phyloP scores from a whole-genome alignment of 2,329 filamentous ascomycete species.

The Teratosphaeria nubilosa region DNA sequence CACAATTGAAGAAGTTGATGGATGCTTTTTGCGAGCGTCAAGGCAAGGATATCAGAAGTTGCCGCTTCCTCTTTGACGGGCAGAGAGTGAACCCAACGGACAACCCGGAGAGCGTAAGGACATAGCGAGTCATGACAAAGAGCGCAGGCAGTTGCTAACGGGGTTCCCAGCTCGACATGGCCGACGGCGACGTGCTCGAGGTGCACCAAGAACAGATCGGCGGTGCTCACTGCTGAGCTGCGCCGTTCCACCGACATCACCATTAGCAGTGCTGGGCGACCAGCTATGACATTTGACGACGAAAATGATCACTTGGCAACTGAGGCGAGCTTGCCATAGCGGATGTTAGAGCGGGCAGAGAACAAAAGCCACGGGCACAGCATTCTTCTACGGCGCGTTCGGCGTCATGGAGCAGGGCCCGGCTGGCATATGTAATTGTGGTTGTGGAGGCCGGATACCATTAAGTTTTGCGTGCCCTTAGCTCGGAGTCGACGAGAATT shows the following conservation, averaged over 20 bases:
- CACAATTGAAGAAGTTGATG: conserved; percentile 96
- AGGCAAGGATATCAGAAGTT: conserved; percentile 73
- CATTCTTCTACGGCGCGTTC: neutral
- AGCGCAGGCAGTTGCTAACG: conserved; percentile 2
- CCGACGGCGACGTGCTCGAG: conserved; percentile 88
- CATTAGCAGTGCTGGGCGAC: neutral
- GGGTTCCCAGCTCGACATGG: conserved; percentile 73
- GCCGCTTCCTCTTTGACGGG: conserved; percentile 95
- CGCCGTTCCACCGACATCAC: neutral
- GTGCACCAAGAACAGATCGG: conserved; percentile 98
- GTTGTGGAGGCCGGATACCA: neutral
- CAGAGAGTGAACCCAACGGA: conserved; percentile 80
- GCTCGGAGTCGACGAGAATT: neutral
- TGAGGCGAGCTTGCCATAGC: neutral
- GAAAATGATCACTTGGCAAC: neutral
- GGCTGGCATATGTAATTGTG: neutral
- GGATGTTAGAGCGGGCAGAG: neutral
- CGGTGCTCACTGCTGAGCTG: conserved; percentile 19
- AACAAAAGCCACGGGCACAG: neutral
- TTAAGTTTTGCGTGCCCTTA: neutral
- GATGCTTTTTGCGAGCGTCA: conserved; percentile 94
- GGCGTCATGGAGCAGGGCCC: neutral
- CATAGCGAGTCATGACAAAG: neutral
- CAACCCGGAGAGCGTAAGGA: conserved; percentile 79
- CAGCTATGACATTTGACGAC: neutral